These are phyloP conservation scores for Cenchrus purpureus DNA, from an alignment of 176 grass and related monocot species.

Conservation along the genomic window DNA sequence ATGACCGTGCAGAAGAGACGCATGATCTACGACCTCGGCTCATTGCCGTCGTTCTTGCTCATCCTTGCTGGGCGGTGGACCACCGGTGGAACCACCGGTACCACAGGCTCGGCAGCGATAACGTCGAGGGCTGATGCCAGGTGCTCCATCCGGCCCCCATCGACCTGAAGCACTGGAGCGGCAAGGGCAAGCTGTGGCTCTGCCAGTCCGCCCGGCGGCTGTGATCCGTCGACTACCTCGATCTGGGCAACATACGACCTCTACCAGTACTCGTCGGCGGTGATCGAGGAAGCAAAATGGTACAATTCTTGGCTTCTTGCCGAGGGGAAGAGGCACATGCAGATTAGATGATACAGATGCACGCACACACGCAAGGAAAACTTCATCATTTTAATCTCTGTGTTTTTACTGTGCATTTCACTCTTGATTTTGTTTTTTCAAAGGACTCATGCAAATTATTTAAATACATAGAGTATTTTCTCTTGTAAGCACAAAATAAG, in stretches of 20 bases:
- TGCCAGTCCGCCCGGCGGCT: conserved; percentile 60
- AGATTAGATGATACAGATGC: no score
- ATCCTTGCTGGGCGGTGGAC: conserved; percentile 69
- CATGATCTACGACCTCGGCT: conserved; percentile 60
- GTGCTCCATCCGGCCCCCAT: conserved; percentile 76
- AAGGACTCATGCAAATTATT: no score
- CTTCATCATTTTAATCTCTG: no score
- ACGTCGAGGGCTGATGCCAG: conserved; percentile 61
- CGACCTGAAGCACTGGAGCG: conserved; percentile 81
- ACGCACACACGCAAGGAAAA: no score
- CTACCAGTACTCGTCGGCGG: conserved; percentile 41
- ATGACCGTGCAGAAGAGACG: conserved; percentile 74
- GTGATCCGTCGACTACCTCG: conserved; percentile 62
- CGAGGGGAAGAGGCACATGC: no score
- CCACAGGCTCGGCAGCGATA: conserved; percentile 78
- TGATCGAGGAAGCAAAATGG: conserved; percentile 38
- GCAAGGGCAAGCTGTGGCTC: conserved; percentile 82
- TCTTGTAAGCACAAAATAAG: no score
- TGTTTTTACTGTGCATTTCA: no score
- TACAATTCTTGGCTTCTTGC: no score
- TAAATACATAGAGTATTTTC: no score
- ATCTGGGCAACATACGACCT: conserved; percentile 84
- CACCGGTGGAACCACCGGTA: conserved; percentile 77
- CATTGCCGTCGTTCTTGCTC: conserved; percentile 66
- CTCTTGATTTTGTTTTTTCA: no score